These are phyloP conservation scores for Mycena capillaripes DNA, from an alignment of 768 basidiomycete species.

Conservation along the genomic window DNA sequence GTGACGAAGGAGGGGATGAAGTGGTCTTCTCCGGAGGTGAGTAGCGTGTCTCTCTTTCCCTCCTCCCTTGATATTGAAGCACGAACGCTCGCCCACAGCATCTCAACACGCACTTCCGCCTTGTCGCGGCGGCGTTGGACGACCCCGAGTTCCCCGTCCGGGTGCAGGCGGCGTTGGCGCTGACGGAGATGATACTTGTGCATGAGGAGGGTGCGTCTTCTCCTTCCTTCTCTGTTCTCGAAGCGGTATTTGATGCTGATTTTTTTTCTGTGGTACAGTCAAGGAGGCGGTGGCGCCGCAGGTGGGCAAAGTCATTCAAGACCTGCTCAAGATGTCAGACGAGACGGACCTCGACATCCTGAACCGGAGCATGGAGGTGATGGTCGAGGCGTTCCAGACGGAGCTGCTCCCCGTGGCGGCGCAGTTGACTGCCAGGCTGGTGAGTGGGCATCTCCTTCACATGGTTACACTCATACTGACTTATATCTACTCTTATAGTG, in stretches of 20 bases:
- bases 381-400: slow-evolving; percentile 89
- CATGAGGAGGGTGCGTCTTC: slow-evolving; percentile 70
- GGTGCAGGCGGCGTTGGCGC: slow-evolving; percentile 84
- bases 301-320: slow-evolving; percentile 91
- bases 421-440: slow-evolving; percentile 82
- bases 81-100: slow-evolving; percentile 65
- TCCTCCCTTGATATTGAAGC: too few species aligned
- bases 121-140: slow-evolving; percentile 76
- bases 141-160: slow-evolving; percentile 87
- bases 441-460: slow-evolving; percentile 40
- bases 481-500: too few species aligned
- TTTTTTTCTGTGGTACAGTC: slow-evolving; percentile 57
- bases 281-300: slow-evolving; percentile 77
- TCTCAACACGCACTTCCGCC: slow-evolving; percentile 73
- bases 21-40: slow-evolving; percentile 76
- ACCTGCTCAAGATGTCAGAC: slow-evolving; percentile 90
- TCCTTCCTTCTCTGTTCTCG: not conserved
- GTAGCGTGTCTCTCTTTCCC: too few species aligned
- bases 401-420: slow-evolving; percentile 90
- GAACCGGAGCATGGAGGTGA: slow-evolving; percentile 85
- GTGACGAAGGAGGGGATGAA: slow-evolving; percentile 77
- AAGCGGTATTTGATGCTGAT: slow-evolving; percentile 15
- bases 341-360: slow-evolving; percentile 92
- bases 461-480: not conserved
- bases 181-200: slow-evolving; percentile 80